Percentiles rank a stretch among this genome's conserved stretches.
phyloP scores from a whole-genome alignment of 2,329 filamentous ascomycete species.

The Metarhizium humberi region DNA sequence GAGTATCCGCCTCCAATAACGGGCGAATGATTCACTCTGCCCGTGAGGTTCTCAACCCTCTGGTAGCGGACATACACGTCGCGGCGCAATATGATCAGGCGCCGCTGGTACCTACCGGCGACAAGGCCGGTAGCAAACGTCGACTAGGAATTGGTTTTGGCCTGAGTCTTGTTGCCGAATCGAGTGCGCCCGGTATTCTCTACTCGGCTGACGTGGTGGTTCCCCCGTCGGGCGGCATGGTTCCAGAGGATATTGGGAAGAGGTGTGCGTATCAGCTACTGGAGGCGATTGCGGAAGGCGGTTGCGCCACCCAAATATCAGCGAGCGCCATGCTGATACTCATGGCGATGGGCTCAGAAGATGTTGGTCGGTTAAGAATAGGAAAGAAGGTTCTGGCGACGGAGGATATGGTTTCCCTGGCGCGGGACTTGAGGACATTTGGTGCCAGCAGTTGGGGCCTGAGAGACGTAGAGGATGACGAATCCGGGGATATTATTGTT shows the following conservation, averaged over 20 bases:
- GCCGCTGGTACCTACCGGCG: slow-evolving; percentile 43
- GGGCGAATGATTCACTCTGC: slow-evolving; percentile 90
- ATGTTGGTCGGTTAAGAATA: slow-evolving; percentile 78
- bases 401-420: slow-evolving; percentile 70
- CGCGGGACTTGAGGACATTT: slow-evolving; percentile 79
- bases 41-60: slow-evolving; percentile 74
- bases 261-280: slow-evolving; percentile 83
- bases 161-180: slow-evolving; percentile 82
- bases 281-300: slow-evolving; percentile 72
- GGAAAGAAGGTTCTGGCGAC: slow-evolving; percentile 74
- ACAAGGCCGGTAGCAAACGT: slow-evolving; percentile 46
- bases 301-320: slow-evolving; percentile 67
- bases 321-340: slow-evolving; percentile 69
- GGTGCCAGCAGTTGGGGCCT: slow-evolving; percentile 88
- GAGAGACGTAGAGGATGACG: slow-evolving; percentile 59
- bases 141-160: slow-evolving; percentile 86
- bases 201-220: slow-evolving; percentile 79
- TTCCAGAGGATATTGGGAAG: slow-evolving; percentile 85
- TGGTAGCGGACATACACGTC: slow-evolving; percentile 85
- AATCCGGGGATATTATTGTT: slow-evolving; percentile 67
- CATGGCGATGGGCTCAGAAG: slow-evolving; percentile 97
- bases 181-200: slow-evolving; percentile 67
- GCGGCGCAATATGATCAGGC: slow-evolving; percentile 69
- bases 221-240: slow-evolving; percentile 68
- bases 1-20: slow-evolving; percentile 88